phyloP scores from a whole-genome alignment of 768 basidiomycete genomes.

The Mycena vitilis region DNA sequence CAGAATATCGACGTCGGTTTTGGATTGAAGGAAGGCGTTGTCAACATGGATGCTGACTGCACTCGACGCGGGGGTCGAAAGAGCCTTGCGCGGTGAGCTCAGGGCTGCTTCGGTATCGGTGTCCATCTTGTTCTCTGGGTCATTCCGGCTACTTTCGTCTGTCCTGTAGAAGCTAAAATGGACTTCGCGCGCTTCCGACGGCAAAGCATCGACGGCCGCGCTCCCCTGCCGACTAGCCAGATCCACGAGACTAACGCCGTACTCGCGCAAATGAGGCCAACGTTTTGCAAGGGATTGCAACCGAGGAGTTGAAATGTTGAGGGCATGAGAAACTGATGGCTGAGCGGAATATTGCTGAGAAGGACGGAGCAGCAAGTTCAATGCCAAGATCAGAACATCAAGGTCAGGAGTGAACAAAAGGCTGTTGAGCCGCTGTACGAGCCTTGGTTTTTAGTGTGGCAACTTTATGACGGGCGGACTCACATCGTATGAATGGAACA shows the following conservation, averaged over 20 bases:
- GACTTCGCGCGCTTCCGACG: conserved; percentile 81
- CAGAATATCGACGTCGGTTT: conserved; percentile 80
- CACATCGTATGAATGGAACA: conserved; percentile 97
- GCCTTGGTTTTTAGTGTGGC: conserved; percentile 21
- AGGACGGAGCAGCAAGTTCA: conserved; percentile 90
- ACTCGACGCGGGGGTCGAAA: conserved; percentile 53
- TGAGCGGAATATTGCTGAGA: conserved; percentile 95
- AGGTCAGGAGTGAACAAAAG: conserved; percentile 90
- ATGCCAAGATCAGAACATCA: conserved; percentile 84
- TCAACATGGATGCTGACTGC: conserved; percentile 73
- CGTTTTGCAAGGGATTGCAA: conserved; percentile 86
- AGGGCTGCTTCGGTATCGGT: conserved; percentile 57
- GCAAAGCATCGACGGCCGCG: conserved; percentile 69
- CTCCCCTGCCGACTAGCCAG: conserved; percentile 68
- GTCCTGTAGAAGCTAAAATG: conserved; percentile 85
- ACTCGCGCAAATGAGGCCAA: conserved; percentile 86
- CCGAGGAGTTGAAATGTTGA: conserved; percentile 85
- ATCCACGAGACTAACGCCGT: conserved; percentile 80
- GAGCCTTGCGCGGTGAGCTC: conserved; percentile 62
- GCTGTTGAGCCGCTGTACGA: conserved; percentile 84
- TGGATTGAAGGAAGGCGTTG: conserved; percentile 67
- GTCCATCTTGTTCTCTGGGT: conserved; percentile 61
- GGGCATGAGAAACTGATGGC: conserved; percentile 82
- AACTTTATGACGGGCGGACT: conserved; percentile 49
- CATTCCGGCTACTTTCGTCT: conserved; percentile 51